A percentile compares a stretch with the other conserved stretches of the same genome.
Conservation (phyloP, 805 yeast genomes). For the Lipomyces oligophaga region DNA sequence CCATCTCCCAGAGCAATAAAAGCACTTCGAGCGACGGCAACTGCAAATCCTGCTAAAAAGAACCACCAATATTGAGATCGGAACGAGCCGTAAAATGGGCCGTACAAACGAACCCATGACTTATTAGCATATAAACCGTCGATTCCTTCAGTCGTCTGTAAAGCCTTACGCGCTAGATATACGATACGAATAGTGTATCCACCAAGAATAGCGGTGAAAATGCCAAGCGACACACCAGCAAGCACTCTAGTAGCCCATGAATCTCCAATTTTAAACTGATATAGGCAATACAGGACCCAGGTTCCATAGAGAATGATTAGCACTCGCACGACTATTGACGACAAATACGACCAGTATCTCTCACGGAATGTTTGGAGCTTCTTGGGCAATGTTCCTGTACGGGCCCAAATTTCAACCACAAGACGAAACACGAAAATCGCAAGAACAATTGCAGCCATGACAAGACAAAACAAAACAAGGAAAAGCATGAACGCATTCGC, state of each 20-base stretch:
- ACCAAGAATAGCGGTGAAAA: conserved; percentile 31
- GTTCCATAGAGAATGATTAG: conserved; percentile 37
- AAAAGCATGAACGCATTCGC: conserved; percentile 37
- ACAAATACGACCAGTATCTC: conserved; percentile 30
- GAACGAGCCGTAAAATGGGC: conserved; percentile 38
- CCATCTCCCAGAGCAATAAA: conserved; percentile 37
- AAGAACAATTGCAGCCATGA: conserved; percentile 30
- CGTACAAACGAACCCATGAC: conserved; percentile 36
- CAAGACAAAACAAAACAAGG: conserved; percentile 36
- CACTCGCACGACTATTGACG: conserved; percentile 33
- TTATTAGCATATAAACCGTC: conserved; percentile 33
- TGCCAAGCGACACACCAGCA: conserved; percentile 35
- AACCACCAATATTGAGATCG: conserved; percentile 38
- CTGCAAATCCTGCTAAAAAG: conserved; percentile 31
- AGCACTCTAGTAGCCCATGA: conserved; percentile 36
- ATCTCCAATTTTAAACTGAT: conserved; percentile 36
- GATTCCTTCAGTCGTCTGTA: conserved; percentile 27
- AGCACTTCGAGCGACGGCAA: conserved; percentile 35
- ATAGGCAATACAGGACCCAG: conserved; percentile 36
- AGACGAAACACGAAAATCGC: conserved; percentile 32
- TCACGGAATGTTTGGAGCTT: conserved; percentile 30
- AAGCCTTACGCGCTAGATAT: conserved; percentile 32
- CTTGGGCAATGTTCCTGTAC: conserved; percentile 13
- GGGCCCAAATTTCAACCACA: conserved; percentile 29
- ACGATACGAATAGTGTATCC: conserved; percentile 32